These are phyloP conservation scores for Aeschynomene evenia DNA, from an alignment of 306 rosid species.

Conservation along the genomic window DNA sequence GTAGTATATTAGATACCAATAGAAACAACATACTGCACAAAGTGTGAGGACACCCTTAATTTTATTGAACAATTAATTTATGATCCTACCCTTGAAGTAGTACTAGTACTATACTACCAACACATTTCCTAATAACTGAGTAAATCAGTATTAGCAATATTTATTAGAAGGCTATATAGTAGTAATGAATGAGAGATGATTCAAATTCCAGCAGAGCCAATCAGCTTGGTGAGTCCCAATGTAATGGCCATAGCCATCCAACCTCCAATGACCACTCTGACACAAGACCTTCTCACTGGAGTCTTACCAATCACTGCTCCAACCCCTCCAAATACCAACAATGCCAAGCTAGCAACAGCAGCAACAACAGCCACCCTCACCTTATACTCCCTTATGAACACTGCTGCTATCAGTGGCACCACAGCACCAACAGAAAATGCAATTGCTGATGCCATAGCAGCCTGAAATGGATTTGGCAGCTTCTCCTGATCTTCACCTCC, in stretches of 20 bases:
- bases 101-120: no score
- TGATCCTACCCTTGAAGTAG: no score
- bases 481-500: conserved; percentile 30
- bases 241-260: conserved; percentile 67
- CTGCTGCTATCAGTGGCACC: conserved; percentile 53
- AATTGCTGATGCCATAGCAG: conserved; percentile 57
- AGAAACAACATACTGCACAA: no score
- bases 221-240: conserved; percentile 54
- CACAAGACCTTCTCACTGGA: conserved; percentile 36
- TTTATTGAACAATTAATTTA: no score
- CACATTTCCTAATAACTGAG: no score
- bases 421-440: conserved; percentile 57
- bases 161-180: no score
- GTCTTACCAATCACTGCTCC: conserved; percentile 51
- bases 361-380: conserved; percentile 48
- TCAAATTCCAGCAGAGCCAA: conserved; percentile 36
- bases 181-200: no score
- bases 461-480: conserved; percentile 51
- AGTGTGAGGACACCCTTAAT: no score
- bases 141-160: no score
- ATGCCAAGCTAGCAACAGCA: conserved; percentile 41
- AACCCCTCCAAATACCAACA: conserved; percentile 46
- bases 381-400: conserved; percentile 39
- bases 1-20: no score
- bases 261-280: conserved; percentile 50